Conservation (phyloP, 441 rosid genomes). For the Viola pubescens region DNA sequence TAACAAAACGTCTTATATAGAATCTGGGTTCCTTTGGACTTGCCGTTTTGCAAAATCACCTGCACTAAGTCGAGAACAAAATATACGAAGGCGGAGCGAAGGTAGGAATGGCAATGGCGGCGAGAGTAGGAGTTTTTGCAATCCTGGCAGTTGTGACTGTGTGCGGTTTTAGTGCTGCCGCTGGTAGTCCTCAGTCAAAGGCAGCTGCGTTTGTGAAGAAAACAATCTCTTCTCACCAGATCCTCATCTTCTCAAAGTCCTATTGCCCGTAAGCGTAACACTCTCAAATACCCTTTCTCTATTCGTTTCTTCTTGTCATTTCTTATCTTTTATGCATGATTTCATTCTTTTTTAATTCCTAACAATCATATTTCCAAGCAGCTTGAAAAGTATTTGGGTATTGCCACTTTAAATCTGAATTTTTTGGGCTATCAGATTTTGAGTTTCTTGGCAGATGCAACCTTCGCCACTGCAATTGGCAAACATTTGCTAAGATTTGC, state of each 20-base stretch:
- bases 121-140: constrained; percentile 15
- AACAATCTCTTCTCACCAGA: constrained; percentile 66
- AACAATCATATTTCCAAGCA: neutral
- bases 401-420: no score
- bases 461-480: no score
- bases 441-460: no score
- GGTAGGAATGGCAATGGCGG: constrained; percentile 14
- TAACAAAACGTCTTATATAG: no score
- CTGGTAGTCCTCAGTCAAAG: constrained; percentile 11
- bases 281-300: neutral
- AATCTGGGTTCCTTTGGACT: no score
- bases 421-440: no score
- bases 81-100: neutral
- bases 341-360: neutral
- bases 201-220: constrained; percentile 51
- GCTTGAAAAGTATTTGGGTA: no score
- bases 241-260: constrained; percentile 92
- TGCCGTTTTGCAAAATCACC: no score
- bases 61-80: no score
- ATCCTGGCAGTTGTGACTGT: constrained; percentile 20
- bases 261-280: constrained; percentile 66
- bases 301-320: neutral
- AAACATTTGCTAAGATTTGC: no score
- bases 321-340: neutral
- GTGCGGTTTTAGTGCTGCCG: constrained; percentile 16